phyloP scores from a whole-genome alignment of 163 green algal genomes.

The Scenedesmus sp. region DNA sequence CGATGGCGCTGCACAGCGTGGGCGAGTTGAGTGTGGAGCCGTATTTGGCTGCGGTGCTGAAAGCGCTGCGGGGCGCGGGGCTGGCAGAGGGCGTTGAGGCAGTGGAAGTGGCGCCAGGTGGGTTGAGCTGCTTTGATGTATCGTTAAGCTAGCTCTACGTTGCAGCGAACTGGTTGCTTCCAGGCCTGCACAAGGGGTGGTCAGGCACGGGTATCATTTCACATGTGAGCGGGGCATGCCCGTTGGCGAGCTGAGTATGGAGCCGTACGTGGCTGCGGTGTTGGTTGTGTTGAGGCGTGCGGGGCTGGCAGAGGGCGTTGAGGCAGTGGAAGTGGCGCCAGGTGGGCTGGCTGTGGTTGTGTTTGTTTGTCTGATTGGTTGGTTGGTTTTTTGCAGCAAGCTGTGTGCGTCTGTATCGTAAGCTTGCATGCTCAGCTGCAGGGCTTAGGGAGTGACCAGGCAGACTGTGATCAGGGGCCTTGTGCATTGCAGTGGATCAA shows the following conservation, averaged over 20 bases:
- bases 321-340: not conserved
- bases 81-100: constrained; percentile 1
- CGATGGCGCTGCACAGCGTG: constrained; percentile 6
- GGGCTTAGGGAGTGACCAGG: not conserved
- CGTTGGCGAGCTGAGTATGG: too few species aligned
- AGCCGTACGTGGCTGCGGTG: not conserved
- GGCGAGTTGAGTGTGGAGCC: not conserved
- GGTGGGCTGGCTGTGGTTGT: too few species aligned
- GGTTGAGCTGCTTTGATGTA: not conserved
- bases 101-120: constrained; percentile 47
- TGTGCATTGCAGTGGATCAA: too few species aligned
- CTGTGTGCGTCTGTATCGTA: not conserved
- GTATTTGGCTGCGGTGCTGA: constrained; percentile 12
- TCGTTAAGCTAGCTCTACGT: not conserved
- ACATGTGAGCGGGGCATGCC: too few species aligned
- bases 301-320: too few species aligned
- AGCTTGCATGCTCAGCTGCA: not conserved
- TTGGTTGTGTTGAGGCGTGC: not conserved
- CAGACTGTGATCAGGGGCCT: too few species aligned
- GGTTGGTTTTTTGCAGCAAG: not conserved
- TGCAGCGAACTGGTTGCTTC: not conserved
- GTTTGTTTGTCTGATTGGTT: too few species aligned
- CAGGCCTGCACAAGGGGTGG: too few species aligned
- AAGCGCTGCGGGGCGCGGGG: not conserved
- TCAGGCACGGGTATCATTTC: too few species aligned